phyloP scores from a whole-genome alignment of 2,329 filamentous ascomycete genomes.

The Apiospora marii region DNA sequence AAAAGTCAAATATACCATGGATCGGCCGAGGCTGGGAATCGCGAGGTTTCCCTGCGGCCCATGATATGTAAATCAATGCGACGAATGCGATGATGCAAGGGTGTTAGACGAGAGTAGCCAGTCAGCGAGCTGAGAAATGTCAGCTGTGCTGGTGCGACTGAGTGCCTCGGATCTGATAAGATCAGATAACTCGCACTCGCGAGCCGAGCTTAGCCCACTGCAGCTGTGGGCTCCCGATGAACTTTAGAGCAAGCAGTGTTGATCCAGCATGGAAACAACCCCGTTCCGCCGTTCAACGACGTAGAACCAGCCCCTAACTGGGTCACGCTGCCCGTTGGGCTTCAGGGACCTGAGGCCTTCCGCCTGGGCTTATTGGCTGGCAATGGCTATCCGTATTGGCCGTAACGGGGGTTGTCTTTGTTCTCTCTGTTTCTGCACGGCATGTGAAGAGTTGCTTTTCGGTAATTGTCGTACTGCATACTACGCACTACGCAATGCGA shows the following conservation, averaged over 20 bases:
- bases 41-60: not conserved
- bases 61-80: not conserved
- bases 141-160: constrained; percentile 18
- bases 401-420: not conserved
- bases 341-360: not conserved
- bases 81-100: not conserved
- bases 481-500: not conserved
- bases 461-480: not conserved
- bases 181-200: constrained; percentile 26
- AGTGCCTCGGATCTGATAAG: constrained; percentile 27
- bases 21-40: not conserved
- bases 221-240: not conserved
- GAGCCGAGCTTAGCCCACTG: constrained; percentile 13
- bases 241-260: not conserved
- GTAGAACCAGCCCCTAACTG: constrained; percentile 2
- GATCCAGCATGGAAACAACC: not conserved
- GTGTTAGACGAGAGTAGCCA: not conserved
- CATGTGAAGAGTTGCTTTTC: constrained; percentile 18
- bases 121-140: constrained; percentile 19
- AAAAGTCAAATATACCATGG: not conserved
- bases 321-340: not conserved
- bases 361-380: not conserved
- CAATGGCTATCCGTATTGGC: not conserved
- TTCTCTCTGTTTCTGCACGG: not conserved
- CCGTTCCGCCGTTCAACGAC: constrained; percentile 2